Evolutionary conservation across 1,284 basidiomycete genomes (phyloP).

Genomic region (Tilletiopsis washingtonensis): DNA sequence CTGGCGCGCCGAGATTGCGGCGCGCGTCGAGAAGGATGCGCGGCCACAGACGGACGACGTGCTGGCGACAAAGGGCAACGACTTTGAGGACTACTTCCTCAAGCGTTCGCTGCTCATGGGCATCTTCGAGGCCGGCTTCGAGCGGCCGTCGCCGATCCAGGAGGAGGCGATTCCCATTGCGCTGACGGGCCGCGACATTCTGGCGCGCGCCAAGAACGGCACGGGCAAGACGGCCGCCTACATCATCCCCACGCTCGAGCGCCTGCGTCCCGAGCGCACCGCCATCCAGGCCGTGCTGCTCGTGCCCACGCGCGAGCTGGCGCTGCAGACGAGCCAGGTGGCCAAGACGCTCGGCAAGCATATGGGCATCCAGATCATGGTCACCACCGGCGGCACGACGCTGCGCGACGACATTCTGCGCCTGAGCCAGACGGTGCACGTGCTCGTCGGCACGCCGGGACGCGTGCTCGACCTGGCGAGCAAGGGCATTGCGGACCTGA

Average conservation of each 20-base stretch:
- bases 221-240: slow-evolving; percentile 84
- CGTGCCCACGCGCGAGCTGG: slow-evolving; percentile 46
- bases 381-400: slow-evolving; percentile 95
- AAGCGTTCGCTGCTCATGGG: slow-evolving; percentile 48
- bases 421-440: slow-evolving; percentile 80
- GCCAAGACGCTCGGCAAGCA: slow-evolving; percentile 96
- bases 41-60: slow-evolving; percentile 47
- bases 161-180: slow-evolving; percentile 65
- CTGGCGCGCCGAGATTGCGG: slow-evolving; percentile 8
- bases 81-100: slow-evolving; percentile 47
- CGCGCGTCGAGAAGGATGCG: slow-evolving; percentile 22
- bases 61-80: slow-evolving; percentile 45
- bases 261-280: slow-evolving; percentile 72
- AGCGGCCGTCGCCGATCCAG: slow-evolving; percentile 93
- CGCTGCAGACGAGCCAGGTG: slow-evolving; percentile 78
- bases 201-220: slow-evolving; percentile 60
- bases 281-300: slow-evolving; percentile 69
- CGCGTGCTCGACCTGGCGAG: slow-evolving; percentile 90
- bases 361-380: slow-evolving; percentile 93
- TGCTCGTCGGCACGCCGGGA: slow-evolving; percentile 93
- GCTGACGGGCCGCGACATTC: slow-evolving; percentile 60
- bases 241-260: slow-evolving; percentile 91
- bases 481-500: slow-evolving; percentile 87
- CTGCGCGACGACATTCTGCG: slow-evolving; percentile 91
- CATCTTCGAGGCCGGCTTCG: slow-evolving; percentile 57